Percentiles rank a stretch among this genome's conserved stretches.
These are phyloP conservation scores for Auricularia cornea DNA, from an alignment of 768 basidiomycete genomes.

Conservation along the genomic window DNA sequence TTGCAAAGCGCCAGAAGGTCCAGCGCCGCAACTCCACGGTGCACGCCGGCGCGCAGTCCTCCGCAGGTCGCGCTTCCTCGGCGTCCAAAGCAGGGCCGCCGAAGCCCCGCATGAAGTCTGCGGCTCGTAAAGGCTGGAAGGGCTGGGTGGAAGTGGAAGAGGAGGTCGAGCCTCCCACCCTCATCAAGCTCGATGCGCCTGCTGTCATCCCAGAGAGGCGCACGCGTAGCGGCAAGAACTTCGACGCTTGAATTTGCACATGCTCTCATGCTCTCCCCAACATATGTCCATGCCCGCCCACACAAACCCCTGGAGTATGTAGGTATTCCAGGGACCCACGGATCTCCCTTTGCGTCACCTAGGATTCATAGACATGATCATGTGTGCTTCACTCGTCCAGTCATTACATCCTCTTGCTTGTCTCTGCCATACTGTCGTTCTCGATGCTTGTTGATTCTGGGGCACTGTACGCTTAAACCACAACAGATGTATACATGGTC, in stretches of 20 bases:
- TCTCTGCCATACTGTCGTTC: too few species aligned
- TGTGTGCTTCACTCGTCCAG: too few species aligned
- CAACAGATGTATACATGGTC: too few species aligned
- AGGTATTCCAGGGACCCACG: too few species aligned
- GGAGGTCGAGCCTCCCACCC: constrained; percentile 46
- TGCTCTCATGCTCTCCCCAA: too few species aligned
- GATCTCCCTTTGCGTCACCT: too few species aligned
- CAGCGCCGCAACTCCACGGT: not conserved
- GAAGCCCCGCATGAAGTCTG: constrained; percentile 2
- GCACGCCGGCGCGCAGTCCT: not conserved
- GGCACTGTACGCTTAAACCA: too few species aligned
- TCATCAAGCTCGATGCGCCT: constrained; percentile 73
- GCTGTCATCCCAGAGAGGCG: constrained; percentile 56
- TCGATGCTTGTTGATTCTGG: too few species aligned
- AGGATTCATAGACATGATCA: too few species aligned
- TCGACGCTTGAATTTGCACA: constrained; percentile 41
- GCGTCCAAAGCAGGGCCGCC: not conserved
- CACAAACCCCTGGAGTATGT: too few species aligned
- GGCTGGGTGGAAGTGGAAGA: constrained; percentile 86
- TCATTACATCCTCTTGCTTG: too few species aligned
- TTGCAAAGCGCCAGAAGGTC: not conserved
- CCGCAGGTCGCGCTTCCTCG: not conserved
- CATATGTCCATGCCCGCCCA: too few species aligned
- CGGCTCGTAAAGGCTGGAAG: constrained; percentile 79
- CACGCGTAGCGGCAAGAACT: constrained; percentile 78